A percentile compares a stretch with the other conserved stretches of the same genome.
phyloP scores from a whole-genome alignment of 2,329 filamentous ascomycete species.

The Claviceps quebecensis region DNA sequence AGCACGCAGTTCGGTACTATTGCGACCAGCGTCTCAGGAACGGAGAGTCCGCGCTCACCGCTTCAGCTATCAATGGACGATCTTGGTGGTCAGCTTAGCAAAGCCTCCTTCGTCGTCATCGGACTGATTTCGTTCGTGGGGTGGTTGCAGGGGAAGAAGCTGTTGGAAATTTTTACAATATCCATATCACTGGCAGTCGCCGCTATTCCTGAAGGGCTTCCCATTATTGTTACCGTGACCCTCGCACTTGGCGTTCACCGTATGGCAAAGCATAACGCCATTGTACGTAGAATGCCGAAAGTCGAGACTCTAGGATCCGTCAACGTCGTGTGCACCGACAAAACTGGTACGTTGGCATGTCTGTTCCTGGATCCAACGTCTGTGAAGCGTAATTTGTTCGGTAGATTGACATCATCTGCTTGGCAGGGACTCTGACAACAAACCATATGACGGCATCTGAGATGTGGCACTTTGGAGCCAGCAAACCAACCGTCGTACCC shows the following conservation, averaged over 20 bases:
- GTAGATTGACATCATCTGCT: neutral
- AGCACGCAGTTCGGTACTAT: constrained; percentile 95
- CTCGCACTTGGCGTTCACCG: constrained; percentile 86
- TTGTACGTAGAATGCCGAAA: constrained; percentile 88
- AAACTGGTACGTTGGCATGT: constrained; percentile 49
- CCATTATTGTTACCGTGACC: constrained; percentile 96
- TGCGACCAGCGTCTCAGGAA: constrained; percentile 83
- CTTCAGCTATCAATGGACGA: constrained; percentile 94
- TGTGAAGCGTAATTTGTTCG: neutral
- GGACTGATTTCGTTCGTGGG: constrained; percentile 85
- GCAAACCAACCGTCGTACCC: constrained; percentile 36
- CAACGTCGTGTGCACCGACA: constrained; percentile 98
- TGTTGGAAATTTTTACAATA: constrained; percentile 94
- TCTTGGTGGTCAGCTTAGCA: constrained; percentile 90
- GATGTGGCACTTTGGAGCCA: constrained; percentile 81
- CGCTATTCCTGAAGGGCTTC: constrained; percentile 87
- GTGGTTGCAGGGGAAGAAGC: constrained; percentile 72
- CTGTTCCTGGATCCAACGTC: neutral
- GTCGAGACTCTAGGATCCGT: constrained; percentile 97
- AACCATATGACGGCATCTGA: constrained; percentile 98
- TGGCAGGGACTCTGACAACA: constrained; percentile 69
- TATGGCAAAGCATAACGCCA: constrained; percentile 91
- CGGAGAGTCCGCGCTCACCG: constrained; percentile 87
- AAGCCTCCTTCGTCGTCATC: constrained; percentile 91
- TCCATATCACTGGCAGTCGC: constrained; percentile 93